Percentiles rank a stretch among this genome's conserved stretches.
phyloP scores from a whole-genome alignment of 2,329 filamentous ascomycete genomes.

The Blastomyces silverae region DNA sequence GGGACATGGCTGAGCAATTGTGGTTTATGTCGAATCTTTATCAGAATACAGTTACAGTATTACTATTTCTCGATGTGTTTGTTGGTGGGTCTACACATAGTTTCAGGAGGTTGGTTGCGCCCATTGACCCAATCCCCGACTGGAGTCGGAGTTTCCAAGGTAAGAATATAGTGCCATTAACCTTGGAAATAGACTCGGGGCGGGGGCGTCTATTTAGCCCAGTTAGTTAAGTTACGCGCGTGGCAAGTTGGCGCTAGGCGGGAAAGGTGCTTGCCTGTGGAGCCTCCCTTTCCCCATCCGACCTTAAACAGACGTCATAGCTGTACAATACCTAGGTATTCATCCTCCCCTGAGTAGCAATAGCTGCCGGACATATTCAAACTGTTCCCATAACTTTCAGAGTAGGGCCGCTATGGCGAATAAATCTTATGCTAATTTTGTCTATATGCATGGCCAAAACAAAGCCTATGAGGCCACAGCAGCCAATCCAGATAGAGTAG shows the following conservation, averaged over 20 bases:
- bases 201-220: no score
- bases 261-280: not conserved
- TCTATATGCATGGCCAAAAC: not conserved
- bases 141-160: no score
- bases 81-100: not conserved
- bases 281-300: not conserved
- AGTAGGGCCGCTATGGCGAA: not conserved
- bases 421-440: not conserved
- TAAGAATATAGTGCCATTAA: no score
- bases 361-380: not conserved
- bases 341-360: not conserved
- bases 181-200: no score
- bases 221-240: not conserved
- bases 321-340: no score
- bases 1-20: conserved; percentile 9
- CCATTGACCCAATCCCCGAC: no score
- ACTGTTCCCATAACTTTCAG: not conserved
- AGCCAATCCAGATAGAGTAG: not conserved
- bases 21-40: not conserved
- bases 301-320: conserved; percentile 1
- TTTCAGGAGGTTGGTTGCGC: not conserved
- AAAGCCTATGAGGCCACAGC: not conserved
- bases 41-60: not conserved
- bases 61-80: not conserved
- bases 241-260: not conserved